phyloP scores from a whole-genome alignment of 2,329 filamentous ascomycete genomes.

The Colletotrichum australisinense region DNA sequence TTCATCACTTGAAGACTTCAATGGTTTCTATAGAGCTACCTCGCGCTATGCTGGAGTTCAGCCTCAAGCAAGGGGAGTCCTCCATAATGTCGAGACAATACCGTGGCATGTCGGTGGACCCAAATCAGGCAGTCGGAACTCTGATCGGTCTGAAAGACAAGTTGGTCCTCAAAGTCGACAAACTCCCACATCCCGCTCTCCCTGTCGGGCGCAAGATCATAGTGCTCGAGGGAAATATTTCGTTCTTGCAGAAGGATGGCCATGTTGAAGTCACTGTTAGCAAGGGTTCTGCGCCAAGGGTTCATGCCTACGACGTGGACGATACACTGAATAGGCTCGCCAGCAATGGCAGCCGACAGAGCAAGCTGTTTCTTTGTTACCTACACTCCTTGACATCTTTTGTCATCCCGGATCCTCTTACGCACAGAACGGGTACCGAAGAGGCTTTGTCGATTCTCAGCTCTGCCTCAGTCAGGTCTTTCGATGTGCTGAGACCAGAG shows the following conservation, averaged over 20 bases:
- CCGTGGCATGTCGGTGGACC: constrained; percentile 60
- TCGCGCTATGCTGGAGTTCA: neutral
- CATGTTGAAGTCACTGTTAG: constrained; percentile 52
- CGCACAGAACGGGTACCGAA: constrained; percentile 63
- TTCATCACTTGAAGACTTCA: neutral
- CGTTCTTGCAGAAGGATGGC: constrained; percentile 34
- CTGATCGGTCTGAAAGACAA: constrained; percentile 61
- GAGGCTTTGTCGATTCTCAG: constrained; percentile 59
- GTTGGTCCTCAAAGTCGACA: constrained; percentile 53
- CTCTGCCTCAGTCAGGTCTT: constrained; percentile 62
- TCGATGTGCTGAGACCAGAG: constrained; percentile 49
- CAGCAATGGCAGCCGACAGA: constrained; percentile 62
- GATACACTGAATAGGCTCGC: constrained; percentile 58
- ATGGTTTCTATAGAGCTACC: neutral
- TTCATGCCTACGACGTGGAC: constrained; percentile 62
- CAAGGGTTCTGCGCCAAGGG: constrained; percentile 23
- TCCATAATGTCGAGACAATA: constrained; percentile 59
- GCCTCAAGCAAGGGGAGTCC: neutral
- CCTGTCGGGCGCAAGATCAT: constrained; percentile 48
- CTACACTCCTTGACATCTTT: constrained; percentile 67
- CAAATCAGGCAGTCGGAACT: constrained; percentile 56
- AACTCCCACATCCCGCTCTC: constrained; percentile 47
- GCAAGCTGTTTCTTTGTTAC: constrained; percentile 63
- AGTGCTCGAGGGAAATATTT: neutral
- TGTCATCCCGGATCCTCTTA: constrained; percentile 61